Evolutionary conservation across 257 asterid species (phyloP).

Genomic region (Thymus mandschuricus): DNA sequence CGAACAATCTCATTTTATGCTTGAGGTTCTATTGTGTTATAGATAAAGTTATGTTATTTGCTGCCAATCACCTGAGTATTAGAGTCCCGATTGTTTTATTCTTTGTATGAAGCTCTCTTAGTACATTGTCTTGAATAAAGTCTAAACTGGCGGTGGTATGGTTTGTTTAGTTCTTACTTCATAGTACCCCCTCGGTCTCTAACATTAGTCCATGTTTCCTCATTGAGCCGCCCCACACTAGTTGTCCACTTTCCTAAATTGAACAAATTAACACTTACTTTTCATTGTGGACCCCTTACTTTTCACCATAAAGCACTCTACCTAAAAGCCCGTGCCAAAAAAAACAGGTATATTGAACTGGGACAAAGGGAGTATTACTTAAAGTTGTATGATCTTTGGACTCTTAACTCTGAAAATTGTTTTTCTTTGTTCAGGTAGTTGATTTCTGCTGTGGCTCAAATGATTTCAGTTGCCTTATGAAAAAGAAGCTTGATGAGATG

Average conservation of each 20-base stretch:
- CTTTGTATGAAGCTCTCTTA: not conserved
- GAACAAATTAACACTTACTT: too few species aligned
- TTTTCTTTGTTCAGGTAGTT: slow-evolving; percentile 49
- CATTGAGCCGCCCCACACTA: too few species aligned
- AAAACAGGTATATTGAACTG: too few species aligned
- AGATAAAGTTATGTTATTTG: not conserved
- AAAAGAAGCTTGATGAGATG: slow-evolving; percentile 65
- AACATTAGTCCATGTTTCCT: too few species aligned
- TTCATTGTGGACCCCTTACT: too few species aligned
- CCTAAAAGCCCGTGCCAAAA: too few species aligned
- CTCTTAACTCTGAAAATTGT: not conserved
- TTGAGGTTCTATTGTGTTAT: not conserved
- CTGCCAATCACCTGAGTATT: slow-evolving; percentile 5
- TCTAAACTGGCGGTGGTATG: not conserved
- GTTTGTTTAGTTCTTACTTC: not conserved
- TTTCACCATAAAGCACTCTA: too few species aligned
- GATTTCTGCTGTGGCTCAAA: slow-evolving; percentile 88
- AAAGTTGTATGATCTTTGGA: not conserved
- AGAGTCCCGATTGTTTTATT: not conserved
- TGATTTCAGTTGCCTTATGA: slow-evolving; percentile 80
- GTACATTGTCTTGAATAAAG: not conserved
- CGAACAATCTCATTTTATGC: not conserved
- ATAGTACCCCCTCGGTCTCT: too few species aligned
- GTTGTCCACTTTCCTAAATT: too few species aligned
- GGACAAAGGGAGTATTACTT: not conserved